Evolutionary conservation across 768 basidiomycete genomes (phyloP).

Genomic region (Collybiopsis luxurians): DNA sequence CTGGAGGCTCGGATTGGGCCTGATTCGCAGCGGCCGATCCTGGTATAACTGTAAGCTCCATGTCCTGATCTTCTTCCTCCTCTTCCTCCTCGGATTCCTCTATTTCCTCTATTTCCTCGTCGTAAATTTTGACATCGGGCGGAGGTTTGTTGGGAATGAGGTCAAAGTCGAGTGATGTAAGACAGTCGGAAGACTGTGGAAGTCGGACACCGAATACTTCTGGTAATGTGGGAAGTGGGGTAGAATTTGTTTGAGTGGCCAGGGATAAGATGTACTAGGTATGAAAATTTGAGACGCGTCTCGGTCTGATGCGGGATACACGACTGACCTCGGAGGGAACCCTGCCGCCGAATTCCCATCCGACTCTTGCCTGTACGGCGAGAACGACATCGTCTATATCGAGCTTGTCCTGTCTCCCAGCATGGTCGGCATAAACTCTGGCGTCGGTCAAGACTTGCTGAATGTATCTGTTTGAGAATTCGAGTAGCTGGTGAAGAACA

Average conservation of each 20-base stretch:
- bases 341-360: slow-evolving; percentile 89
- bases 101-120: slow-evolving; percentile 81
- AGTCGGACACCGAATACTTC: slow-evolving; percentile 86
- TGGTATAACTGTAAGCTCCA: slow-evolving; percentile 64
- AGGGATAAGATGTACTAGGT: slow-evolving; percentile 72
- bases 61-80: slow-evolving; percentile 56
- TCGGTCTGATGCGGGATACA: background rate
- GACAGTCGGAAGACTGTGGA: slow-evolving; percentile 66
- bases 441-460: slow-evolving; percentile 82
- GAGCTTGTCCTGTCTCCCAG: slow-evolving; percentile 71
- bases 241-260: slow-evolving; percentile 79
- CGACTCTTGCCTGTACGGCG: slow-evolving; percentile 85
- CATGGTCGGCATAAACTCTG: slow-evolving; percentile 85
- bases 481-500: slow-evolving; percentile 83
- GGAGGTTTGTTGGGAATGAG: slow-evolving; percentile 84
- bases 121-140: slow-evolving; percentile 69
- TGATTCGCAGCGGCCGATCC: slow-evolving; percentile 20
- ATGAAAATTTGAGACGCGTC: background rate
- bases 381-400: slow-evolving; percentile 81
- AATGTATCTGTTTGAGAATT: slow-evolving; percentile 84
- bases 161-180: slow-evolving; percentile 83
- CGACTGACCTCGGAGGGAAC: slow-evolving; percentile 78
- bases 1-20: slow-evolving; percentile 17
- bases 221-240: slow-evolving; percentile 78
- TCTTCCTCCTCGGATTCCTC: slow-evolving; percentile 72